Base-by-base conservation (phyloP, 345 rosid genomes). In the Lenwebbia sp. region DNA sequence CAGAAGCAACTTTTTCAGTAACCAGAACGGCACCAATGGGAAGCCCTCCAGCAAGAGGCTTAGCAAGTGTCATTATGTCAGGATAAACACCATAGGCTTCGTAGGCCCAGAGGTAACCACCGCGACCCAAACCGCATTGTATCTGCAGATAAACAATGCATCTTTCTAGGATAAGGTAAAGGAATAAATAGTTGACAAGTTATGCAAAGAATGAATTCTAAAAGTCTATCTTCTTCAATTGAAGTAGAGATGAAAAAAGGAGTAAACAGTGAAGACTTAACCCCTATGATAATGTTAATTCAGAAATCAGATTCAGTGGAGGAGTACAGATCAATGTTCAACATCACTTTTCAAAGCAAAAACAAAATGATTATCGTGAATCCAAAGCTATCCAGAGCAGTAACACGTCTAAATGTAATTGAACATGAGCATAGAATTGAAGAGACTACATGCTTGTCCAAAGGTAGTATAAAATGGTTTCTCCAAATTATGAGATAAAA, bases 31-130 rank as follows among this genome's bases (percentile, higher is more conserved):
- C 99, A 90, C 97, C 99, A 37, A 96, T 92, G 5, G 98, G 99
- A 76, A 97, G 92, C 52, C 99, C 99, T 62, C 99, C 99, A 0
- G 99, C 99, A 85, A 96, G 96, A 49, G 99, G 99, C 87, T 97
- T 97, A 65, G 99, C 99, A 9, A 97, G 92, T 5, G 98, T 97
- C 99, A 97, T 94, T 82, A 97, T 93, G 84, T 97, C 98, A 11
- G 98, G 99, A 85, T 88, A 86, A 40, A 95, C 91, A 40, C 92
- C 93, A 9, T 88, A 95, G 53, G 91, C 90, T 88, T 94, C 98
- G 10, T 96, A 91, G 6, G 98, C 97, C 99, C 98, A 94, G 26
- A 97, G 94, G 76, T 89, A 87, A 84, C 97, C 98, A 12, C 94
- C 93, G 85, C 98, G 86, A 44, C 98, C 99, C 85, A 96, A 90